Evolutionary conservation across 164 flowering plant genomes (phyloP).

Genomic region (Vitis rotundifolia): DNA sequence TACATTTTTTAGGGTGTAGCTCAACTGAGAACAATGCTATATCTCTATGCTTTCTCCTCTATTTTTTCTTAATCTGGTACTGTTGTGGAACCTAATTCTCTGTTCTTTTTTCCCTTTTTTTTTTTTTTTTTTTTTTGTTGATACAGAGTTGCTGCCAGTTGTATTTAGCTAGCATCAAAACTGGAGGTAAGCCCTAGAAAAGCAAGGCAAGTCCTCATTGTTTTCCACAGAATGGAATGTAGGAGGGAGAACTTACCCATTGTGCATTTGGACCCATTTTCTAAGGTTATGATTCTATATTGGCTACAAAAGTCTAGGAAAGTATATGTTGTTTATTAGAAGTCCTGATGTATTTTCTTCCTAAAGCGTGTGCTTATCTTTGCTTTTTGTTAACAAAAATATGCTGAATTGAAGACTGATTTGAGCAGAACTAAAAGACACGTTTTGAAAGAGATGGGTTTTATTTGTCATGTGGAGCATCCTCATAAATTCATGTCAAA

Average conservation of each 20-base stretch:
- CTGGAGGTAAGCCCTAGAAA: constrained; percentile 88
- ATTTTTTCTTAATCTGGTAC: background rate
- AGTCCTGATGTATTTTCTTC: constrained; percentile 1
- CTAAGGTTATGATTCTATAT: constrained; percentile 48
- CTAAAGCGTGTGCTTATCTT: background rate
- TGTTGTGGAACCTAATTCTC: constrained; percentile 3
- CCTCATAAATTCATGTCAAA: constrained; percentile 95
- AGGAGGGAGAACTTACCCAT: constrained; percentile 82
- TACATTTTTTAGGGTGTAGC: background rate
- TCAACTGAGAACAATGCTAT: background rate
- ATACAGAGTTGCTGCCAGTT: constrained; percentile 95
- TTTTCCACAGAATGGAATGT: constrained; percentile 93
- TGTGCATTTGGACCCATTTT: constrained; percentile 62
- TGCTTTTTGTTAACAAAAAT: constrained; percentile 46
- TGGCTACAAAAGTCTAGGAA: background rate
- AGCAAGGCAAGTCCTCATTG: constrained; percentile 81
- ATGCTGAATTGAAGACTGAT: constrained; percentile 74
- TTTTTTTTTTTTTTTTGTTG: too few species aligned
- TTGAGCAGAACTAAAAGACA: constrained; percentile 87
- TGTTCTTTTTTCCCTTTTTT: background rate
- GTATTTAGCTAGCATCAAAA: constrained; percentile 96
- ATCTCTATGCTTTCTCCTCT: background rate
- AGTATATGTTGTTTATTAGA: background rate
- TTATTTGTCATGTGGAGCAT: constrained; percentile 97
- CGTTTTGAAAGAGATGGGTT: constrained; percentile 94